A percentile compares a stretch with the other conserved stretches of the same genome.
Conservation (phyloP, 768 basidiomycete genomes). For the Tulasnella calospora region DNA sequence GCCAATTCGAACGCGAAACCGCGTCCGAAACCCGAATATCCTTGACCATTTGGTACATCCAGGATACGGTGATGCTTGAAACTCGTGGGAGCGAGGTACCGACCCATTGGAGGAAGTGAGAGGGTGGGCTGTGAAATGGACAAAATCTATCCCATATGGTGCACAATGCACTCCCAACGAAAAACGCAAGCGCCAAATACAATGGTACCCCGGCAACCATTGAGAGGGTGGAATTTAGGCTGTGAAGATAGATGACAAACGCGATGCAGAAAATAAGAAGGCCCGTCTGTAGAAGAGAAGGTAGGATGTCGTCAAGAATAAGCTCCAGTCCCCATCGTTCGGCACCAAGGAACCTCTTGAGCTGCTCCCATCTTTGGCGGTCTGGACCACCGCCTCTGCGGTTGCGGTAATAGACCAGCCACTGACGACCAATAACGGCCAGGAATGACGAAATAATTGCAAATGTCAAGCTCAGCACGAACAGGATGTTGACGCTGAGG, state of each 20-base stretch:
- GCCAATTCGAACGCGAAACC: too few relatives aligned
- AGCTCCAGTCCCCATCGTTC: neutral
- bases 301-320: neutral
- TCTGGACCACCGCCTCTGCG: neutral
- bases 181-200: neutral
- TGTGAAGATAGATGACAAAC: neutral
- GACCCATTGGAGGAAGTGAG: neutral
- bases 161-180: neutral
- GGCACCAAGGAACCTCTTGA: neutral
- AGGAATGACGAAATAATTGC: neutral
- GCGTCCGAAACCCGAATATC: too few relatives aligned
- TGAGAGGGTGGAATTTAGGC: neutral
- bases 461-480: neutral
- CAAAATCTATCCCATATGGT: neutral
- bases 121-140: neutral
- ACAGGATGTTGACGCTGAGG: neutral
- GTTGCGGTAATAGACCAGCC: neutral
- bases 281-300: neutral
- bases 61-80: too few relatives aligned
- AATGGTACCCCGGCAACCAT: neutral
- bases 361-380: neutral
- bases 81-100: neutral
- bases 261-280: neutral
- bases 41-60: too few relatives aligned
- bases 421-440: neutral